Conservation (phyloP, 495 filamentous ascomycete species). For the Hypoxylon lenormandii region DNA sequence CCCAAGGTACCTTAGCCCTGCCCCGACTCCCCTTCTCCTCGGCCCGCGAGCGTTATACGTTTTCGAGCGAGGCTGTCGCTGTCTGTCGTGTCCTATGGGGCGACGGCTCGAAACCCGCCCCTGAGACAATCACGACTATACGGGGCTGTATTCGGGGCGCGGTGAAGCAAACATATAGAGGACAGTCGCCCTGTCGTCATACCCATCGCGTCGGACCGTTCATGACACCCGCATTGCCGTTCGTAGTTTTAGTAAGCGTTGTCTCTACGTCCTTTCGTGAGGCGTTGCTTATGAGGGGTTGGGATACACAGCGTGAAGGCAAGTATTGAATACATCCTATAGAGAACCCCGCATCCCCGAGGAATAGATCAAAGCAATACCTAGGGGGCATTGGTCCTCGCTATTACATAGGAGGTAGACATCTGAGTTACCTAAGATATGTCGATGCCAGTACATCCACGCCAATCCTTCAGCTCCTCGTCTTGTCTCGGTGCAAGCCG, state of each 20-base stretch:
- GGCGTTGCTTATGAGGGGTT: neutral
- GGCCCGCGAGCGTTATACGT: neutral
- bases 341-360: neutral
- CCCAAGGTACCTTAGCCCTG: neutral
- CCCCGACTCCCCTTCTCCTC: neutral
- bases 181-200: neutral
- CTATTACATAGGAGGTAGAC: too few species aligned
- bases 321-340: neutral
- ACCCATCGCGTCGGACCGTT: neutral
- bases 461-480: slow-evolving; percentile 11
- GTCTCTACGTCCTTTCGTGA: neutral
- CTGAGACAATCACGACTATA: neutral
- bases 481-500: slow-evolving; percentile 19
- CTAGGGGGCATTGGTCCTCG: neutral
- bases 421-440: neutral
- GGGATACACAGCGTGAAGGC: neutral
- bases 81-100: slow-evolving; percentile 1
- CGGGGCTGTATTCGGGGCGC: neutral
- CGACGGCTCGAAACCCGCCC: neutral
- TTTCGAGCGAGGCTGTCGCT: slow-evolving; percentile 2
- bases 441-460: neutral
- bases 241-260: neutral
- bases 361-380: neutral
- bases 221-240: too few species aligned
- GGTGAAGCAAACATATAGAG: too few species aligned